Evolutionary conservation across 345 rosid species (phyloP).

Genomic region (Trapa bicornis): DNA sequence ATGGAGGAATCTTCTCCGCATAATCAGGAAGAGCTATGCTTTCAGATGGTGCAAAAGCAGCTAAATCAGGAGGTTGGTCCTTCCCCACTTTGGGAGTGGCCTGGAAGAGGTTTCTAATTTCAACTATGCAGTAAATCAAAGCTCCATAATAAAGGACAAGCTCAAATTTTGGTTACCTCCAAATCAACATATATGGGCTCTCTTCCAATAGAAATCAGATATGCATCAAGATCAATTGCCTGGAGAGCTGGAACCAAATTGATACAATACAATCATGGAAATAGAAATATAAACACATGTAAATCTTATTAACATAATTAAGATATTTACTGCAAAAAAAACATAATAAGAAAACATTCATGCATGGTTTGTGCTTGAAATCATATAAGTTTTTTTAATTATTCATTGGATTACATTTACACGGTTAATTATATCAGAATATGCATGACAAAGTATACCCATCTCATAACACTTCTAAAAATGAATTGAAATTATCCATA

Average conservation of each 20-base stretch:
- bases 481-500: neutral
- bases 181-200: constrained; percentile 56
- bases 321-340: neutral
- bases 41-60: constrained; percentile 55
- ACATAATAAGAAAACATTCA: neutral
- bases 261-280: neutral
- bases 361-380: neutral
- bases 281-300: neutral
- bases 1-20: constrained; percentile 22
- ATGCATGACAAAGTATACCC: neutral
- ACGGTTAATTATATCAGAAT: neutral
- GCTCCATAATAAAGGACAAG: neutral
- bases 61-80: constrained; percentile 92
- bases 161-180: constrained; percentile 35
- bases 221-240: constrained; percentile 51
- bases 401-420: neutral
- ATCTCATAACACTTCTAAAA: neutral
- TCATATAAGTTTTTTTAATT: neutral
- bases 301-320: neutral
- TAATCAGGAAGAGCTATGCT: constrained; percentile 40
- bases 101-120: constrained; percentile 20
- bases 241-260: constrained; percentile 37
- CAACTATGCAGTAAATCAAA: neutral
- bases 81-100: constrained; percentile 74
- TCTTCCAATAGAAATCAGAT: constrained; percentile 59